Base-by-base conservation (phyloP, 305 asterid species). In the Lippia alba region DNA sequence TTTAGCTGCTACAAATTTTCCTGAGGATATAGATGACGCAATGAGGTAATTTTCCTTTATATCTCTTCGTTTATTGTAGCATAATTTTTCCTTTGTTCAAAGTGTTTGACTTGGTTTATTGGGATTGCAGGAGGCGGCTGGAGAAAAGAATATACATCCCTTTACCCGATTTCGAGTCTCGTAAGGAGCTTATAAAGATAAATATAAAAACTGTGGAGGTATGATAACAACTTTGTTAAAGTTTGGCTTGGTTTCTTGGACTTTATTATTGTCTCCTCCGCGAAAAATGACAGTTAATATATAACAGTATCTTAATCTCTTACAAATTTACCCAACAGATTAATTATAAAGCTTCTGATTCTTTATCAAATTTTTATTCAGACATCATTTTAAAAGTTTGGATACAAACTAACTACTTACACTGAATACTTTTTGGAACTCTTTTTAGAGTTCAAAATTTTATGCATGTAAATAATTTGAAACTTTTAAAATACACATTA, bases 11-110 rank as follows among this genome's bases (percentile, higher is more conserved):
- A 94, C 99, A 46, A 91, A 94, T 78, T 94, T 94, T 74, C 99
- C 99, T 53, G 91, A 97, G 99, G 99, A 94, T 79, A 94, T 94
- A 65, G 99, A 91, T 66, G 97, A 94, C 82, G 99, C 99, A 12
- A 77, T 94, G 80, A 94, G 99, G 99, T 91, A 59, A 56, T 36
- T 64, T 51, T 56, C 19, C 67, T 65, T 46, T 49, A 66, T 69
- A 15, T 71, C 24, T 50, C 64, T 65, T 46, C 45, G 64, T 69
- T 18, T 70, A 18, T 46, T 58, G 34, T 64, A 34, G 14, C 71
- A 55, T 61, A 24, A 24, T 24, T 1, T 57, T 67, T 76, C 65
- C n/a, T 58, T 34, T 66, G 15, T 19, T 36, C 63, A 51, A 36
- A 41, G 51, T 51, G 48, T 24, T 24, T 41, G 3, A 24, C 39